phyloP scores from a whole-genome alignment of 148 eudicot genomes.

The Tetragonia tetragonoides region DNA sequence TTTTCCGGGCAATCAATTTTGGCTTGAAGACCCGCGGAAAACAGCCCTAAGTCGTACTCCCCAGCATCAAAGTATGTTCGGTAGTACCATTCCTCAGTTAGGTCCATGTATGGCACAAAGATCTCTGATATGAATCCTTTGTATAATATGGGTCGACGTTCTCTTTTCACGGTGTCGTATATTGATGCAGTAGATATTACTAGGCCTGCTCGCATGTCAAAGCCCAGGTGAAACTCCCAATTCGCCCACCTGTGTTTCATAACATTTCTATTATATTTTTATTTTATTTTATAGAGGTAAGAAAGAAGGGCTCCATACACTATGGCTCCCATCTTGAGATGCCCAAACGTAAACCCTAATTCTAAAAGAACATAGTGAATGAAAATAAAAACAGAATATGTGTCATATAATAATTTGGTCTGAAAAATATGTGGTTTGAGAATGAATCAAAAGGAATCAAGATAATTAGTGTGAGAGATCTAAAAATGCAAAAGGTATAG shows the following conservation, averaged over 20 bases:
- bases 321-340: too few relatives aligned
- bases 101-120: slow-evolving; percentile 63
- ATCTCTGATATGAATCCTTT: slow-evolving; percentile 49
- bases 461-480: too few relatives aligned
- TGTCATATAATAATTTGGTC: too few relatives aligned
- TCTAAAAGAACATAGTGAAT: too few relatives aligned
- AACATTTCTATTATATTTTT: too few relatives aligned
- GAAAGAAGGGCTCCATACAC: too few relatives aligned
- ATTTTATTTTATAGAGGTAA: too few relatives aligned
- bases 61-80: slow-evolving; percentile 53
- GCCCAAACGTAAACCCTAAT: too few relatives aligned
- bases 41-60: slow-evolving; percentile 47
- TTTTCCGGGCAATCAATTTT: slow-evolving; percentile 44
- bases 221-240: slow-evolving; percentile 52
- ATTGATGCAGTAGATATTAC: slow-evolving; percentile 49
- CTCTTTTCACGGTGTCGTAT: slow-evolving; percentile 31
- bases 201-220: slow-evolving; percentile 48
- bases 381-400: too few relatives aligned
- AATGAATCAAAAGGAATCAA: too few relatives aligned
- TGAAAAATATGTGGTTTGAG: too few relatives aligned
- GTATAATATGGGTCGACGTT: slow-evolving; percentile 34
- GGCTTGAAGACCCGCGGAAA: slow-evolving; percentile 39
- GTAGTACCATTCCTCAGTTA: slow-evolving; percentile 55
- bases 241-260: slow-evolving; percentile 44
- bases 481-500: too few relatives aligned